Percentiles rank a stretch among this genome's conserved stretches.
Evolutionary conservation across 176 grass and related monocot species (phyloP).

Genomic region (Eleusine indica): DNA sequence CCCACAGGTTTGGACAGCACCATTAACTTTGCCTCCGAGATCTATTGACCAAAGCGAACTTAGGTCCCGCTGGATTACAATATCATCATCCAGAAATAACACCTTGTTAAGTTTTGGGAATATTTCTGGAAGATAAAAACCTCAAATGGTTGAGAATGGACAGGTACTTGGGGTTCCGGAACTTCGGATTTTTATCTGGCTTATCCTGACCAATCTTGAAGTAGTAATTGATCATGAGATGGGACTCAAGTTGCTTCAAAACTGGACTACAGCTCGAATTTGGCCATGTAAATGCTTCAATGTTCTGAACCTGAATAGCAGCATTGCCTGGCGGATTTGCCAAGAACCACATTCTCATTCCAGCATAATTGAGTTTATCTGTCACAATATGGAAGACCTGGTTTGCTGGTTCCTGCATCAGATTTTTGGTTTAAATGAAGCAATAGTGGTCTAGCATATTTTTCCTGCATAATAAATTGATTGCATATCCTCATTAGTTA

Average conservation of each 20-base stretch:
- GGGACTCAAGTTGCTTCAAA: constrained; percentile 67
- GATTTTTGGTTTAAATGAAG: too few species aligned
- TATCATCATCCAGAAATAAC: constrained; percentile 87
- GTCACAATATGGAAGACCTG: constrained; percentile 86
- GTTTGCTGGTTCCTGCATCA: constrained; percentile 64
- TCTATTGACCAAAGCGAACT: constrained; percentile 70
- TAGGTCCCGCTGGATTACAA: constrained; percentile 71
- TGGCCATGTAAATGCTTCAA: constrained; percentile 75
- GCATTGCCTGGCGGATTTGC: constrained; percentile 52
- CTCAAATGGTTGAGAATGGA: constrained; percentile 79
- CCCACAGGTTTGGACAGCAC: constrained; percentile 71
- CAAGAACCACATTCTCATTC: constrained; percentile 95
- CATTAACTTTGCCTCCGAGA: constrained; percentile 76
- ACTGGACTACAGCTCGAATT: constrained; percentile 86
- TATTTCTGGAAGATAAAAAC: constrained; percentile 80
- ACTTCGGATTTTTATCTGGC: constrained; percentile 63
- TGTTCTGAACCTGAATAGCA: constrained; percentile 64
- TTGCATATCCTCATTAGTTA: background rate
- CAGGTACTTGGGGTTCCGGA: constrained; percentile 80
- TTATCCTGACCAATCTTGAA: constrained; percentile 54
- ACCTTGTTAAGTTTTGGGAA: constrained; percentile 83
- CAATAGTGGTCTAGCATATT: too few species aligned
- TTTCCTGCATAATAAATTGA: background rate
- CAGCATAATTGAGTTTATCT: constrained; percentile 76
- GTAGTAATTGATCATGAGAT: constrained; percentile 84